phyloP scores from a whole-genome alignment of 1,284 basidiomycete genomes.

The Papiliotrema laurentii region DNA sequence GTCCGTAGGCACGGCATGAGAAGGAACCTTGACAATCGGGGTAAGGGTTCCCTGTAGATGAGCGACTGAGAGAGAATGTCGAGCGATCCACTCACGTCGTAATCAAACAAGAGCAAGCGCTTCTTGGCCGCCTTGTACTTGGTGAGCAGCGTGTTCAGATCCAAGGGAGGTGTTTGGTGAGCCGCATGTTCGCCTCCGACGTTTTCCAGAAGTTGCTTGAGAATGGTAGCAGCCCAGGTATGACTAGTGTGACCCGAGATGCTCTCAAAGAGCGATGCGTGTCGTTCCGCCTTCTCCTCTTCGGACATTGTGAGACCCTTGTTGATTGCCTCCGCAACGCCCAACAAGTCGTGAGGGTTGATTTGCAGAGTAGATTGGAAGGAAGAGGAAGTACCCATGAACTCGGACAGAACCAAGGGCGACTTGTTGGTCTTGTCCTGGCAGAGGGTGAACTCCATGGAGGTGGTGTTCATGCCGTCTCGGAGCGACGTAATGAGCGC shows the following conservation, averaged over 20 bases:
- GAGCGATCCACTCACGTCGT: conserved; percentile 73
- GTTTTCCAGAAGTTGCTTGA: conserved; percentile 81
- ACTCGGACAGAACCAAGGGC: conserved; percentile 87
- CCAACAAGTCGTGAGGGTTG: conserved; percentile 56
- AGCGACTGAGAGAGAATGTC: no score
- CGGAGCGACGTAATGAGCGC: conserved; percentile 93
- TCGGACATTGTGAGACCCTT: conserved; percentile 75
- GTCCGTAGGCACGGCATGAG: conserved; percentile 76
- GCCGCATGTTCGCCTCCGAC: conserved; percentile 77
- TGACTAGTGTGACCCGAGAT: conserved; percentile 93
- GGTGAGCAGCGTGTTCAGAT: conserved; percentile 59
- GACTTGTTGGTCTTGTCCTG: conserved; percentile 74
- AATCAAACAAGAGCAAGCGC: conserved; percentile 90
- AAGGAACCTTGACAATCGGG: conserved; percentile 92
- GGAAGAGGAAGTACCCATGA: conserved; percentile 75
- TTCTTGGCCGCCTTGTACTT: conserved; percentile 71
- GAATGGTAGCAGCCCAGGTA: conserved; percentile 89
- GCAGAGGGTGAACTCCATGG: conserved; percentile 96
- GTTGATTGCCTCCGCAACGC: conserved; percentile 92
- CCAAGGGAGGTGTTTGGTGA: conserved; percentile 79
- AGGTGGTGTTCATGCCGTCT: conserved; percentile 98
- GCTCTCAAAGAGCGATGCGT: conserved; percentile 70
- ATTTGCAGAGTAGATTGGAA: conserved; percentile 48
- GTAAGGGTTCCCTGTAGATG: conserved; percentile 84
- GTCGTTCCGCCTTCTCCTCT: conserved; percentile 71